Base-by-base conservation (phyloP, 306 rosid species). In the Rosa multiflora region DNA sequence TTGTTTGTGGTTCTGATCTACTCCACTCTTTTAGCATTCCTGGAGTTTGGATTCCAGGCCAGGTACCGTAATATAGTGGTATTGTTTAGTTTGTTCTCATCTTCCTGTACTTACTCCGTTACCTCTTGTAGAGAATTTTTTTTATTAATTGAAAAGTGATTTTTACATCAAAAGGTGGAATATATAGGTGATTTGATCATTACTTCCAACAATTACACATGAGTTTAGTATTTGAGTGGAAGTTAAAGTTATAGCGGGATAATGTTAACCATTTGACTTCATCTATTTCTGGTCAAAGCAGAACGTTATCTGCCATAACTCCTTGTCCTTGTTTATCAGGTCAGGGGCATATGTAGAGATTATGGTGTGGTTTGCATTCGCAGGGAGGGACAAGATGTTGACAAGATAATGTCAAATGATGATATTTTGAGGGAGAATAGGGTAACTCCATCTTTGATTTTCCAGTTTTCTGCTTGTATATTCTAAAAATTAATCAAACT, bases 1-100 rank as follows among this genome's bases (percentile, higher is more conserved):
- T 93, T 62, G 88, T 91, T 39, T 95, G 99, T 56, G 99, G 98
- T 83, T 93, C 99, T 52, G 99, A 95, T 89, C 92, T 95, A 58
- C 87, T 95, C 49, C 91, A 88, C 39, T 93, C 97, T 76, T 95
- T 93, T 77, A 74, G 86, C 68, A 82, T 83, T 83, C 97, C 98
- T 78, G 96, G 94, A 84, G 14, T 78, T 23, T 95, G 98, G 99
- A 83, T 88, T 67, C 86, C 49, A 4, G 94, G 90, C 70, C 98
- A 93, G 94, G 94, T 95, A 84, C 26, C 32, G 0, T 73, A 61
- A 20, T 40, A 5, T 53, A 26, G 13, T 48, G 40, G 47, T 35
- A 8, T 35, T 35, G 61, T 40, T 20, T 63, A n/a, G 18, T 78
- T 40, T 21, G 69, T 18, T 61, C 32, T 39, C 49, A 58, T 77